These are phyloP conservation scores for Colletotrichum tabaci DNA, from an alignment of 2,329 filamentous ascomycete species.

Conservation along the genomic window DNA sequence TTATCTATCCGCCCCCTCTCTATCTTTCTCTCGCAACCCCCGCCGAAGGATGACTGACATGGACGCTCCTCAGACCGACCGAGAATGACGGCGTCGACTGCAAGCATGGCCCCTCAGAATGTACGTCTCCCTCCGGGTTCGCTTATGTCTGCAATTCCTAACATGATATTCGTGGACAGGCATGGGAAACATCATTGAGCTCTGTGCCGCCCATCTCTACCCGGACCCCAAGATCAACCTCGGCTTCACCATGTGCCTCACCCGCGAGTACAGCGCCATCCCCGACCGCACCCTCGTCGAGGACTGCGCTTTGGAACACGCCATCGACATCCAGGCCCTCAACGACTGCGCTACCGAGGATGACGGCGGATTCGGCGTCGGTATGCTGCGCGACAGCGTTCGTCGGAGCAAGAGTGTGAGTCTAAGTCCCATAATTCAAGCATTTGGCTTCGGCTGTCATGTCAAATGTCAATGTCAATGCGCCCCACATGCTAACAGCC, in stretches of 20 bases:
- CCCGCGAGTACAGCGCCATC: constrained; percentile 81
- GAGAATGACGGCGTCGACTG: constrained; percentile 88
- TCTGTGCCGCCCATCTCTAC: constrained; percentile 88
- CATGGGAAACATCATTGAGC: constrained; percentile 93
- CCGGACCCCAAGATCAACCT: constrained; percentile 89
- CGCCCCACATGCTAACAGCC: constrained; percentile 9
- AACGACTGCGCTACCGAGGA: constrained; percentile 87
- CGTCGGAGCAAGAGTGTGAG: constrained; percentile 72
- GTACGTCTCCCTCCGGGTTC: constrained; percentile 49
- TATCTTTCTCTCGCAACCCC: constrained; percentile 19
- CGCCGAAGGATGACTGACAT: neutral
- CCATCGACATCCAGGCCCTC: constrained; percentile 84
- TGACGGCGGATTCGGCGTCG: constrained; percentile 79
- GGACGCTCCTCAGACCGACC: constrained; percentile 66
- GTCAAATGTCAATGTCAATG: no score
- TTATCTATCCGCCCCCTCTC: no score
- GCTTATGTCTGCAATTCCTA: neutral
- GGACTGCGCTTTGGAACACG: constrained; percentile 92
- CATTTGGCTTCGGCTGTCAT: constrained; percentile 6
- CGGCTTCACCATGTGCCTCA: constrained; percentile 93
- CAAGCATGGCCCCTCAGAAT: constrained; percentile 91
- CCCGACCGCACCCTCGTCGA: constrained; percentile 84
- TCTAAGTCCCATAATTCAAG: constrained; percentile 27
- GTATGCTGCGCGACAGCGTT: constrained; percentile 78
- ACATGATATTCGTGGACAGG: constrained; percentile 53